Evolutionary conservation across 306 rosid genomes (phyloP).

Genomic region (Astragalus membranaceus): DNA sequence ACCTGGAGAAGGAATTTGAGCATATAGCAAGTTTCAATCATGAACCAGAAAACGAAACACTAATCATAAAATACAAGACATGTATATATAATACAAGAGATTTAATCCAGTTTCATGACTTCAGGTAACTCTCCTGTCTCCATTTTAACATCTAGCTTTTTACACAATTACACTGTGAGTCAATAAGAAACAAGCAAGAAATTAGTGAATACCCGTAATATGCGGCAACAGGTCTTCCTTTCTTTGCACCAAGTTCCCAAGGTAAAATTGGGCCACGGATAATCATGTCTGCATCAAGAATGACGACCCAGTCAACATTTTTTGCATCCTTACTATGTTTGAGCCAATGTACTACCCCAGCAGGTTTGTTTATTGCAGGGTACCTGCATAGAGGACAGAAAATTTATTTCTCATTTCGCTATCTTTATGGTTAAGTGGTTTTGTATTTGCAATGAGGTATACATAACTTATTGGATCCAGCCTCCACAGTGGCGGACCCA

Average conservation of each 20-base stretch:
- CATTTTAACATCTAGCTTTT: too few relatives aligned
- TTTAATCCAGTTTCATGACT: constrained; percentile 21
- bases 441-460: not conserved
- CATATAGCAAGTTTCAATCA: constrained; percentile 18
- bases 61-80: not conserved
- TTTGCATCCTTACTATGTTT: constrained; percentile 84
- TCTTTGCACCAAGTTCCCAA: constrained; percentile 99
- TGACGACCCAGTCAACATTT: constrained; percentile 94
- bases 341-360: constrained; percentile 96
- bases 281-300: constrained; percentile 96
- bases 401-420: not conserved
- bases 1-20: constrained; percentile 43
- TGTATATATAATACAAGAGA: not conserved
- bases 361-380: constrained; percentile 98
- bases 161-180: not conserved
- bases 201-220: constrained; percentile 66
- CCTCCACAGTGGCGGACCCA: too few relatives aligned
- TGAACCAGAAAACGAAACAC: constrained; percentile 1
- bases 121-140: too few relatives aligned
- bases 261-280: constrained; percentile 92
- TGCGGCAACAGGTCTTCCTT: constrained; percentile 92
- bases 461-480: too few relatives aligned
- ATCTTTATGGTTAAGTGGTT: not conserved
- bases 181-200: not conserved
- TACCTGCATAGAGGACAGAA: constrained; percentile 57